Conservation (phyloP, 2,329 filamentous ascomycete species). For the Pyrenophora tritici-repentis region DNA sequence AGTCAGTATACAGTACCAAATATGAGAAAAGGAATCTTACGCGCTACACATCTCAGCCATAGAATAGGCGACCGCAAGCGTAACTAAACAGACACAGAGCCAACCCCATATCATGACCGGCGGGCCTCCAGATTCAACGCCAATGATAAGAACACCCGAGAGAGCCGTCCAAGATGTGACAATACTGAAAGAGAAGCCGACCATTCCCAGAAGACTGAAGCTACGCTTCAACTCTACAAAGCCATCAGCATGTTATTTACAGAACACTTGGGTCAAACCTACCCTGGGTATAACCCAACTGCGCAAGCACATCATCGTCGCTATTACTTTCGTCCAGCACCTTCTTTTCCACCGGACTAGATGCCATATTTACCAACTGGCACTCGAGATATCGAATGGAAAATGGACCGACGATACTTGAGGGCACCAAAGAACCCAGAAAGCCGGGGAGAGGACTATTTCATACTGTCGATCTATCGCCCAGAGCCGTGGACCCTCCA, state of each 20-base stretch:
- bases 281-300: slow-evolving; percentile 51
- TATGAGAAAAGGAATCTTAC: slow-evolving; percentile 5
- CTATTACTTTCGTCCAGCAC: slow-evolving; percentile 27
- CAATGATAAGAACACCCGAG: slow-evolving; percentile 61
- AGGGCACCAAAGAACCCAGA: too few relatives aligned
- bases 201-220: slow-evolving; percentile 62
- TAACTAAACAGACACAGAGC: slow-evolving; percentile 58
- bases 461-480: slow-evolving; percentile 11
- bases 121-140: slow-evolving; percentile 60
- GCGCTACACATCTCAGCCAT: slow-evolving; percentile 64
- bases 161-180: slow-evolving; percentile 64
- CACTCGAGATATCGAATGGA: too few relatives aligned
- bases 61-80: slow-evolving; percentile 60
- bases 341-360: slow-evolving; percentile 29
- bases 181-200: slow-evolving; percentile 64
- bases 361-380: slow-evolving; percentile 9
- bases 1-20: slow-evolving; percentile 3
- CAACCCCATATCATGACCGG: slow-evolving; percentile 65
- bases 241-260: neutral
- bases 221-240: slow-evolving; percentile 59
- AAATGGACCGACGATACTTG: too few relatives aligned
- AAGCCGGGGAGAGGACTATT: too few relatives aligned
- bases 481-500: neutral
- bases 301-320: slow-evolving; percentile 49
- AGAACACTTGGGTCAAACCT: neutral